Conservation (phyloP, 176 grass and related monocot species). For the Avena eriantha region DNA sequence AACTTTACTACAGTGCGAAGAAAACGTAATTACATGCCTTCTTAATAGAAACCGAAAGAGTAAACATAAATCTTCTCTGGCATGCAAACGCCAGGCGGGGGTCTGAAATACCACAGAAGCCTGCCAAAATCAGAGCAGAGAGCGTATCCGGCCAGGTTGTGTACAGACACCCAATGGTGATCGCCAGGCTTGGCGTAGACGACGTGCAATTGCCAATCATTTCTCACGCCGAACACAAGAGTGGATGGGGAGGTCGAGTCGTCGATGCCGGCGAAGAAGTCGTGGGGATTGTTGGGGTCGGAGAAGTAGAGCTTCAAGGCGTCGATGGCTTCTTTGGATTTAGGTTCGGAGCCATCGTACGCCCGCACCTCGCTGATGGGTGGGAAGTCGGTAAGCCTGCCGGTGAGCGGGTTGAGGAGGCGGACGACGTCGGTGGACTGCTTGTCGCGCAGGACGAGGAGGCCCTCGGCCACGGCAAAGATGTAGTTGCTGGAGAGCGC, state of each 20-base stretch:
- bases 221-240: not conserved
- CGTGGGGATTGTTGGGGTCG: not conserved
- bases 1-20: too few species aligned
- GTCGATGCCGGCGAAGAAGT: not conserved
- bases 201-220: too few species aligned
- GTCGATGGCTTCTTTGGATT: not conserved
- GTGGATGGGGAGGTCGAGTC: constrained; percentile 5
- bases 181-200: not conserved
- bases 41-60: too few species aligned
- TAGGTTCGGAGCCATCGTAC: not conserved
- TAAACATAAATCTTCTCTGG: too few species aligned
- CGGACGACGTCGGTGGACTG: not conserved
- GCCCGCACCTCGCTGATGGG: constrained; percentile 16
- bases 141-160: not conserved
- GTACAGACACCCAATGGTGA: not conserved
- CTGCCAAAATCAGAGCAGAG: too few species aligned
- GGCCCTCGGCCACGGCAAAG: not conserved
- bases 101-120: too few species aligned
- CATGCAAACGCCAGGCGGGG: too few species aligned
- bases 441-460: constrained; percentile 26
- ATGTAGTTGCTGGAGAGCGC: not conserved
- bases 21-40: too few species aligned
- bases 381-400: not conserved
- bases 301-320: not conserved
- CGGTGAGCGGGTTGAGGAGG: constrained; percentile 35